Evolutionary conservation across 2,329 filamentous ascomycete genomes (phyloP).

Genomic region (Diplodia scrobiculata): DNA sequence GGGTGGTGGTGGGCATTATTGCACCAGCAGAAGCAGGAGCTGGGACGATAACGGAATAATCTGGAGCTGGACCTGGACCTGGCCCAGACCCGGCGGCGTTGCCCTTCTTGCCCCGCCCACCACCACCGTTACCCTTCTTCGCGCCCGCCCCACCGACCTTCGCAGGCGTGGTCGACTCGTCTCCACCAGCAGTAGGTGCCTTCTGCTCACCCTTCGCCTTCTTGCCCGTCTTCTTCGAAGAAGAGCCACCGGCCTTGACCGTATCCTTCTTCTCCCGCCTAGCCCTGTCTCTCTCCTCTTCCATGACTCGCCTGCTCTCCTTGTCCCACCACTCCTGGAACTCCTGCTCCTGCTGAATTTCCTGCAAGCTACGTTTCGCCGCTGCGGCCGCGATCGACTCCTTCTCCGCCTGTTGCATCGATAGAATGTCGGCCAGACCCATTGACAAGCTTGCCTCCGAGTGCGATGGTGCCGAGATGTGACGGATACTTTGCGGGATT

Average conservation of each 20-base stretch:
- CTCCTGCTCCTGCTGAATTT: conserved; percentile 95
- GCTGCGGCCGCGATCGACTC: conserved; percentile 78
- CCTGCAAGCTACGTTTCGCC: conserved; percentile 84
- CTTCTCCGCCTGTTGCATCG: conserved; percentile 82
- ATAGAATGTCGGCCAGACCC: conserved; percentile 72
- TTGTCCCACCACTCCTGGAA: conserved; percentile 97
- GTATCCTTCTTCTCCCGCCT: conserved; percentile 36
- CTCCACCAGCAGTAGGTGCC: neutral
- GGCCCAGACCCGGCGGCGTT: neutral
- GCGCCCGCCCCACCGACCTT: neutral
- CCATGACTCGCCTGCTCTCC: conserved; percentile 72
- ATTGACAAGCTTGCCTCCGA: conserved; percentile 70
- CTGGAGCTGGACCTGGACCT: neutral
- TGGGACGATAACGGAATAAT: neutral
- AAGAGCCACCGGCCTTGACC: conserved; percentile 30
- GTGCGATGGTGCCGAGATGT: conserved; percentile 57
- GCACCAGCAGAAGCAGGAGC: neutral
- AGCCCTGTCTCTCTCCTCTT: conserved; percentile 50
- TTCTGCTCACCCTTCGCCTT: conserved; percentile 37
- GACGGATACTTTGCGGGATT: conserved; percentile 52
- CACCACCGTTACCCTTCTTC: conserved; percentile 23
- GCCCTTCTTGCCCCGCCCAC: conserved; percentile 10
- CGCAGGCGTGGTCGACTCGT: neutral
- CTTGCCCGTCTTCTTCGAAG: conserved; percentile 29
- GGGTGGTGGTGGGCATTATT: neutral